Conservation (phyloP, 2,329 filamentous ascomycete genomes). For the Colletotrichum australisinense region DNA sequence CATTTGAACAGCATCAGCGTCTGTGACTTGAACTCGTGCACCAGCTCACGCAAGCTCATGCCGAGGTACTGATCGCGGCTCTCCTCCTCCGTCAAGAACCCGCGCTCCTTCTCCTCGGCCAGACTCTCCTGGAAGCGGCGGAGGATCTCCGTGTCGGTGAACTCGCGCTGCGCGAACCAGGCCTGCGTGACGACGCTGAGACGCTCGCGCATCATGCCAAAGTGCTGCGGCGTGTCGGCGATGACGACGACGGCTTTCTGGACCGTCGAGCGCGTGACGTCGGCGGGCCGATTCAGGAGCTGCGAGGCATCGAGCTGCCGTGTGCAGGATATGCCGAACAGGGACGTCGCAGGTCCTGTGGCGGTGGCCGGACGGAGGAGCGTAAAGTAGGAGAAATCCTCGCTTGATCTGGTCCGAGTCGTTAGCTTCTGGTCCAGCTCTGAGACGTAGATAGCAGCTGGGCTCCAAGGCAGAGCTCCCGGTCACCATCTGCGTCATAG, state of each 20-base stretch:
- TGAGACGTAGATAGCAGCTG: not conserved
- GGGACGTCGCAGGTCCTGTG: slow-evolving; percentile 74
- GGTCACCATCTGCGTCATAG: slow-evolving; percentile 2
- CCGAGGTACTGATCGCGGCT: slow-evolving; percentile 90
- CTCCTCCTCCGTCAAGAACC: slow-evolving; percentile 70
- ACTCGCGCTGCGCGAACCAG: slow-evolving; percentile 96
- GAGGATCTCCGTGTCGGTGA: slow-evolving; percentile 90
- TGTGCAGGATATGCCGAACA: slow-evolving; percentile 97
- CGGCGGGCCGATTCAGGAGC: slow-evolving; percentile 81
- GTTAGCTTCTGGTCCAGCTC: slow-evolving; percentile 10
- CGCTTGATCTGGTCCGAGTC: slow-evolving; percentile 73
- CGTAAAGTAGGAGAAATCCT: slow-evolving; percentile 99
- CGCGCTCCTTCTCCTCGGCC: slow-evolving; percentile 71
- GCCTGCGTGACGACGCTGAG: slow-evolving; percentile 91
- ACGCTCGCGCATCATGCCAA: slow-evolving; percentile 91
- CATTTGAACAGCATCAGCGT: slow-evolving; percentile 95
- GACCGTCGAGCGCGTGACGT: slow-evolving; percentile 96
- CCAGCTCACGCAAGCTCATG: slow-evolving; percentile 87
- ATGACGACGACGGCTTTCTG: slow-evolving; percentile 98
- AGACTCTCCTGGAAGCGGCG: slow-evolving; percentile 92
- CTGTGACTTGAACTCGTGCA: slow-evolving; percentile 95
- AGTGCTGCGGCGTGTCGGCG: slow-evolving; percentile 88
- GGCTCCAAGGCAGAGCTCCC: not conserved
- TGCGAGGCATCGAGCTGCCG: slow-evolving; percentile 86
- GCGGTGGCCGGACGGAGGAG: slow-evolving; percentile 74